A percentile compares a stretch with the other conserved stretches of the same genome.
phyloP scores from a whole-genome alignment of 805 yeast species.

The Candida succiphila region DNA sequence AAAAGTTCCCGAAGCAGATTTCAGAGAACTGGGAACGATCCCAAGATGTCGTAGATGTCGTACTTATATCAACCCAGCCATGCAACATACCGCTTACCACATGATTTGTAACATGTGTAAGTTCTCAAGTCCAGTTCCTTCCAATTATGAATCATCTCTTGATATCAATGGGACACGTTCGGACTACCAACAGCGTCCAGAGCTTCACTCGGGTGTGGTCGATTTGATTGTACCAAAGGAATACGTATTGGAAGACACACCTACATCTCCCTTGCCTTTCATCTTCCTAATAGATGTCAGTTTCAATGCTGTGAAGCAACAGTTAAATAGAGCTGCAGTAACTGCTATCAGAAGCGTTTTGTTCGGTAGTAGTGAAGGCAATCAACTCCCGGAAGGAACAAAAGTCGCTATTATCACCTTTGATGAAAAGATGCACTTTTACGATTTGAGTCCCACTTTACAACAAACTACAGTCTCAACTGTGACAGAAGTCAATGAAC shows the following conservation, averaged over 20 bases:
- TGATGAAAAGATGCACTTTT: slow-evolving; percentile 65
- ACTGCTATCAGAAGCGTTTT: slow-evolving; percentile 59
- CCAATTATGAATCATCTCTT: slow-evolving; percentile 53
- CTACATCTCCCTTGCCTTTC: slow-evolving; percentile 48
- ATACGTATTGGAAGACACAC: slow-evolving; percentile 43
- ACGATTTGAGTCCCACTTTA: slow-evolving; percentile 48
- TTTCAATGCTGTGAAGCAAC: slow-evolving; percentile 46
- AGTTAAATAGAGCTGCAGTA: slow-evolving; percentile 51
- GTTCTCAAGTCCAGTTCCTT: slow-evolving; percentile 59
- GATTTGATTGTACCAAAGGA: slow-evolving; percentile 72
- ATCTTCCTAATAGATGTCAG: slow-evolving; percentile 67
- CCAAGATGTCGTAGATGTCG: slow-evolving; percentile 90
- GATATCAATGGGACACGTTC: slow-evolving; percentile 53
- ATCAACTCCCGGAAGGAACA: slow-evolving; percentile 28
- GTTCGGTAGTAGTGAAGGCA: slow-evolving; percentile 21
- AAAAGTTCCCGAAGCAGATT: slow-evolving; percentile 59
- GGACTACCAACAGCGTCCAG: slow-evolving; percentile 62
- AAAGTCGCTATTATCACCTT: slow-evolving; percentile 67
- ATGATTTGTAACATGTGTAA: slow-evolving; percentile 85
- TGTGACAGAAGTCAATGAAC: slow-evolving; percentile 63
- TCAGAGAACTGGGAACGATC: slow-evolving; percentile 49
- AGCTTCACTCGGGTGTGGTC: slow-evolving; percentile 72
- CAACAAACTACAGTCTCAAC: slow-evolving; percentile 50
- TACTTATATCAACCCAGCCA: slow-evolving; percentile 78
- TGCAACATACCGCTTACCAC: slow-evolving; percentile 53